Evolutionary conservation across 1,284 basidiomycete species (phyloP).

Genomic region (Sporisorium sorghi): DNA sequence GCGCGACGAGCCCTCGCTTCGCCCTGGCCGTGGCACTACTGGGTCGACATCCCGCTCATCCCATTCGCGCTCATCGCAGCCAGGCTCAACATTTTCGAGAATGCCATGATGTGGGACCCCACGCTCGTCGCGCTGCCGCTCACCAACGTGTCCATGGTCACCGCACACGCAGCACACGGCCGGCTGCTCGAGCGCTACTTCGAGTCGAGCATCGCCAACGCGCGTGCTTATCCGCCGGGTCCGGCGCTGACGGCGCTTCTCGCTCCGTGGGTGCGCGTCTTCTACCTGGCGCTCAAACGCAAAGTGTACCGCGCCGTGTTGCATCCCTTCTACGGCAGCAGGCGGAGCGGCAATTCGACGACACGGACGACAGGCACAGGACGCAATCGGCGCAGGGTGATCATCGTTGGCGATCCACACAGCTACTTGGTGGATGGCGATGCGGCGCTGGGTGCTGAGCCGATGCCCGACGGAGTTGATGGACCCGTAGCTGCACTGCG

Average conservation of each 20-base stretch:
- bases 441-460: constrained; percentile 13
- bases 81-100: constrained; percentile 57
- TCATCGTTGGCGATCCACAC: constrained; percentile 49
- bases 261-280: constrained; percentile 60
- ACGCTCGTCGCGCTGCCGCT: constrained; percentile 56
- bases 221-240: constrained; percentile 51
- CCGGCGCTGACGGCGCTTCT: constrained; percentile 55
- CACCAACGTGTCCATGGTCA: constrained; percentile 29
- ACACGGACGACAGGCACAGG: constrained; percentile 11
- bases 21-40: constrained; percentile 63
- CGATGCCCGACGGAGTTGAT: constrained; percentile 17
- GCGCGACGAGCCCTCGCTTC: constrained; percentile 39
- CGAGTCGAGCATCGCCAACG: constrained; percentile 20
- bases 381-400: constrained; percentile 24
- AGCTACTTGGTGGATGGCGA: constrained; percentile 37
- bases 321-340: constrained; percentile 30
- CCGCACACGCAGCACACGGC: constrained; percentile 19
- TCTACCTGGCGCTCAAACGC: constrained; percentile 60
- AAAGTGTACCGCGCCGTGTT: constrained; percentile 50
- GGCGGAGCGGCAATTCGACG: constrained; percentile 3
- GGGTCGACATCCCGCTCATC: constrained; percentile 65
- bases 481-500: constrained; percentile 27
- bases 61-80: constrained; percentile 62
- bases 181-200: constrained; percentile 29
- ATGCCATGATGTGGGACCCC: constrained; percentile 59